A percentile compares a stretch with the other conserved stretches of the same genome.
These are phyloP conservation scores for Tubosaeta sp. DNA, from an alignment of 768 basidiomycete genomes.

Conservation along the genomic window DNA sequence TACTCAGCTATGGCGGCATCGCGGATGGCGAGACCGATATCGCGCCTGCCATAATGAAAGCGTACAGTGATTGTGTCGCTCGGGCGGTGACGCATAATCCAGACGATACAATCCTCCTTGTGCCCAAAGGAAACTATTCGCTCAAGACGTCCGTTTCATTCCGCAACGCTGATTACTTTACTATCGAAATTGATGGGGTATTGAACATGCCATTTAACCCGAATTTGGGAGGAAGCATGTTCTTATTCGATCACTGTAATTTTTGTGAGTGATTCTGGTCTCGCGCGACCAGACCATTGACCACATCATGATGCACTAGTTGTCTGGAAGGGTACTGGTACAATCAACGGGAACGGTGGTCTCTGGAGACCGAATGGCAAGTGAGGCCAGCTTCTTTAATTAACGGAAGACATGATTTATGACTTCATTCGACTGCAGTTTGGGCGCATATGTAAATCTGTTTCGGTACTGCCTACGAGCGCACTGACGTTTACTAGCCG, in stretches of 20 bases:
- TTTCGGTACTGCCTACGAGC: not conserved
- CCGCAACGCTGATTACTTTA: not conserved
- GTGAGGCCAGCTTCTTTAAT: not conserved
- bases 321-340: constrained; percentile 5
- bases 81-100: not conserved
- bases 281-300: not conserved
- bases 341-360: constrained; percentile 7
- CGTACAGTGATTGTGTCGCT: not conserved
- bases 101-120: constrained; percentile 2
- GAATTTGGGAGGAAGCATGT: not conserved
- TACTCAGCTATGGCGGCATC: constrained; percentile 1
- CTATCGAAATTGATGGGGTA: constrained; percentile 5
- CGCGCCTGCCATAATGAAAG: constrained; percentile 1
- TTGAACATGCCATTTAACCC: constrained; percentile 1
- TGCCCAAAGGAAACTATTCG: constrained; percentile 7
- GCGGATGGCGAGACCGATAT: constrained; percentile 6
- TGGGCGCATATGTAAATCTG: constrained; percentile 1
- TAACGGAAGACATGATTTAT: not conserved
- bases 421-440: not conserved
- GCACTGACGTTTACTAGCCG: constrained; percentile 2
- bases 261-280: not conserved
- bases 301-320: not conserved
- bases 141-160: not conserved
- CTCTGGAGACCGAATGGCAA: not conserved
- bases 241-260: constrained; percentile 3